Conservation (phyloP, 2,329 filamentous ascomycete genomes). For the Bipolaris zeicola region DNA sequence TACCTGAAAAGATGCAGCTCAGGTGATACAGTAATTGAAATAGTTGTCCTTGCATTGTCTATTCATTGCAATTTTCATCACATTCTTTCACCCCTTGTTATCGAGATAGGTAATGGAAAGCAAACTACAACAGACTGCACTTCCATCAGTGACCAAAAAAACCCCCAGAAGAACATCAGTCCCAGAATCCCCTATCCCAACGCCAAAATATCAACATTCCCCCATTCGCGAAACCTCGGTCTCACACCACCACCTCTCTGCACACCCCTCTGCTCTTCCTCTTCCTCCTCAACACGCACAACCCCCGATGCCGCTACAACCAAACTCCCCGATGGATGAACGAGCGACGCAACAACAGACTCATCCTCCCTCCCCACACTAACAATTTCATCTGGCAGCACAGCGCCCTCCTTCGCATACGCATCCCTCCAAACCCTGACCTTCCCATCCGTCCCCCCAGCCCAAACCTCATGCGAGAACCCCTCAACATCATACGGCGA, state of each 20-base stretch:
- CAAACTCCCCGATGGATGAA: constrained; percentile 31
- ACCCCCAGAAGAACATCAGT: too few relatives aligned
- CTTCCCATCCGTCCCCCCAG: constrained; percentile 62
- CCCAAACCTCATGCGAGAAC: constrained; percentile 60
- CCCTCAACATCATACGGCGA: constrained; percentile 23
- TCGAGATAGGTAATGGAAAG: too few relatives aligned
- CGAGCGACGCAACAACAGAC: constrained; percentile 32
- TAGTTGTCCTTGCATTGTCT: too few relatives aligned
- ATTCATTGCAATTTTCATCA: too few relatives aligned
- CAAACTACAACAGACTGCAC: too few relatives aligned
- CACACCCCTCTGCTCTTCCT: neutral
- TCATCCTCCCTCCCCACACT: constrained; percentile 15
- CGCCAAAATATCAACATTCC: constrained; percentile 34
- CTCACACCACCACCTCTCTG: constrained; percentile 18
- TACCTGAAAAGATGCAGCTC: too few relatives aligned
- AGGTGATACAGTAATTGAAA: too few relatives aligned
- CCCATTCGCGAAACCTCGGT: constrained; percentile 27
- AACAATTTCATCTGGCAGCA: constrained; percentile 47
- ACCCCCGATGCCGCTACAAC: constrained; percentile 34
- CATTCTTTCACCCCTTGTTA: too few relatives aligned
- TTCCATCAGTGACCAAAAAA: too few relatives aligned
- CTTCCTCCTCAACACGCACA: neutral
- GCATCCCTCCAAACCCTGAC: constrained; percentile 52
- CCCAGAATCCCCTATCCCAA: constrained; percentile 9
- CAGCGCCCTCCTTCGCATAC: constrained; percentile 32